Conservation (phyloP, 306 rosid species). For the Prunus campanulata region DNA sequence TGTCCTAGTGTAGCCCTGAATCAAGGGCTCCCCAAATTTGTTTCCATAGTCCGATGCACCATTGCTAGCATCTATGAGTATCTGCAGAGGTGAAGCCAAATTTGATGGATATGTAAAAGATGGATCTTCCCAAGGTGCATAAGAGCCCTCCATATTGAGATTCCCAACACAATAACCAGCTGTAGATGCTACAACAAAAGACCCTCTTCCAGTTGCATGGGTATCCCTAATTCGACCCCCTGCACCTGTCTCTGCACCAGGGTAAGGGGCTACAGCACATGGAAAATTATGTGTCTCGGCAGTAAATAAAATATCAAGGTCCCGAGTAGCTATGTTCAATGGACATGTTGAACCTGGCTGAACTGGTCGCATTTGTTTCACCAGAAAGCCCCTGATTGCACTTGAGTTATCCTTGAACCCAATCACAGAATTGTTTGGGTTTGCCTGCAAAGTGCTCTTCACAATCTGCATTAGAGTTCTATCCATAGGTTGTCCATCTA, state of each 20-base stretch:
- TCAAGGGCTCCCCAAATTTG: conserved; percentile 97
- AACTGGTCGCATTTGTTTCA: conserved; percentile 61
- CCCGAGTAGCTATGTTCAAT: conserved; percentile 30
- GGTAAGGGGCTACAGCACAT: conserved; percentile 96
- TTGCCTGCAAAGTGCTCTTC: conserved; percentile 76
- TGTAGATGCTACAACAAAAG: conserved; percentile 85
- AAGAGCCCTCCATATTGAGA: conserved; percentile 63
- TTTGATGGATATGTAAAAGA: conserved; percentile 81
- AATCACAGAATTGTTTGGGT: conserved; percentile 81
- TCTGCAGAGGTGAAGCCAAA: conserved; percentile 84
- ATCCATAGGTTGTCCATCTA: conserved; percentile 68
- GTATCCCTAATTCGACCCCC: conserved; percentile 97
- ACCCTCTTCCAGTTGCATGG: conserved; percentile 93
- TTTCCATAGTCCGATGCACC: conserved; percentile 97
- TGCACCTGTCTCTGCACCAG: conserved; percentile 93
- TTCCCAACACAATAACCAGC: conserved; percentile 97
- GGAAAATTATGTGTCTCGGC: conserved; percentile 98
- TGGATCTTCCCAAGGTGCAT: conserved; percentile 90
- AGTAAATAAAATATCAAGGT: conserved; percentile 73
- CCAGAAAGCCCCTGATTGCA: conserved; percentile 79
- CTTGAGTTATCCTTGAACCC: conserved; percentile 96
- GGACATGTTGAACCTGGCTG: conserved; percentile 71
- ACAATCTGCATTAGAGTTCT: conserved; percentile 90
- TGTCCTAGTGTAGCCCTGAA: conserved; percentile 91
- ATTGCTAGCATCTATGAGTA: conserved; percentile 80